phyloP scores from a whole-genome alignment of 2,329 filamentous ascomycete species.

The Mycogone perniciosa region DNA sequence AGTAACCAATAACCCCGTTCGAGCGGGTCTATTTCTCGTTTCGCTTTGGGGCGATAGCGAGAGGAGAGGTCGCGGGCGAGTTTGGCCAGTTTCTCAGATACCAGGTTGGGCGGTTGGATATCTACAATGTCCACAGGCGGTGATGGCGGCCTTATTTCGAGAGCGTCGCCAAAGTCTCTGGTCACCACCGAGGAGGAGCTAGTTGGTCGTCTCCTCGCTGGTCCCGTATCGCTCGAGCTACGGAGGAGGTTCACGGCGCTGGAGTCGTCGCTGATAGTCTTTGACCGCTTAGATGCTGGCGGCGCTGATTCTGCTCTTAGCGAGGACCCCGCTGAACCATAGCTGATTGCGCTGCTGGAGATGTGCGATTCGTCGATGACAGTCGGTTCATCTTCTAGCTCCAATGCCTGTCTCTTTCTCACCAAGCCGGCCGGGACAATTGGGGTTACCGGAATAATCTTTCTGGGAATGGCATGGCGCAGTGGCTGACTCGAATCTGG shows the following conservation, averaged over 20 bases:
- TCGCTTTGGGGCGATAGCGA: conserved; percentile 44
- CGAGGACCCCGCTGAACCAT: conserved; percentile 13
- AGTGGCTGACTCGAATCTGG: conserved; percentile 5
- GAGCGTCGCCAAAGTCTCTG: conserved; percentile 23
- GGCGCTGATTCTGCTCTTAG: conserved; percentile 27
- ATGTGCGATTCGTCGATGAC: conserved; percentile 27
- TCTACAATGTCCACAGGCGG: conserved; percentile 43
- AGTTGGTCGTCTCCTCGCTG: background rate
- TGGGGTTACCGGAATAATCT: conserved; percentile 23
- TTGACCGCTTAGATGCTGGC: conserved; percentile 23
- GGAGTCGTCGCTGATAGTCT: conserved; percentile 12
- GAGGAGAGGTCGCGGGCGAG: conserved; percentile 43
- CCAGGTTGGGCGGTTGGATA: conserved; percentile 43
- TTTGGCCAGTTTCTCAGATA: conserved; percentile 51
- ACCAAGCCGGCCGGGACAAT: background rate
- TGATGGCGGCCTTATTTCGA: conserved; percentile 49
- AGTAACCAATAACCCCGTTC: conserved; percentile 78
- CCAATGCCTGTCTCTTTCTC: conserved; percentile 5
- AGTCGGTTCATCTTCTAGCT: background rate
- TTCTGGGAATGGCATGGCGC: background rate
- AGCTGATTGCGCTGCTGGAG: conserved; percentile 23
- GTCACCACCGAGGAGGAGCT: conserved; percentile 10
- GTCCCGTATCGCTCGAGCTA: conserved; percentile 27
- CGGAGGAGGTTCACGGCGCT: conserved; percentile 16
- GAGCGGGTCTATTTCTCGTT: conserved; percentile 38